Evolutionary conservation across 2,329 filamentous ascomycete species (phyloP), one percentile per base, ranked within the genome.

Genomic region (Alternaria ethzedia): DNA sequence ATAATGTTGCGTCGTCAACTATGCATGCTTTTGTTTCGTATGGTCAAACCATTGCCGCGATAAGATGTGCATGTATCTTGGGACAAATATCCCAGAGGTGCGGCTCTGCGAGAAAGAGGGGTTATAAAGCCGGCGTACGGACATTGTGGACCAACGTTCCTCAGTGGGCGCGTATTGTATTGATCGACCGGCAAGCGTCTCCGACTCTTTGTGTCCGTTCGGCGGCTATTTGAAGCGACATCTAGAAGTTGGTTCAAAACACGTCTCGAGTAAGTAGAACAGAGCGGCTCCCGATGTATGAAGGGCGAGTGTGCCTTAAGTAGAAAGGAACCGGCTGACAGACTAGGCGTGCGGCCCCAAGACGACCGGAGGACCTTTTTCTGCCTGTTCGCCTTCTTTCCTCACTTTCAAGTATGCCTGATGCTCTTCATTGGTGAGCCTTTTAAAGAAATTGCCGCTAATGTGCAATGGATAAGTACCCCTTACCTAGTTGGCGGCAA

Each of bases 91-190:
- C 30, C 50, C 7, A 49, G 41, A 30, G 41, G 66, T 68, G 71
- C 67, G 69, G 70, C 70, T 72, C 70, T 74, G 69, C 65, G 63
- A 30, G 49, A 50, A 56, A 61, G 59, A 63, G 62, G 63, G 67
- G 63, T 68, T 64, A 68, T 66, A 70, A 41, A 68, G 68, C 66
- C 54, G 41, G 51, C 52, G 61, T 54, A 61, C 44, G 61, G 57
- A 57, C 65, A 54, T 44, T 63, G 47, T 55, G 50, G 44, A 50
- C 46, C 45, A 57, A 57, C 54, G 21, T n/a, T 49, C 30, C 20
- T 60, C 43, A 13, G 32, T 36, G 56, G 61, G 68, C 66, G 63
- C 66, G 67, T 70, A 61, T 56, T 36, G 41, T 59, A 26, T 58
- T 60, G 59, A 57, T 61, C 41, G 45, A 36, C 32, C 21, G 45